Base-by-base conservation (phyloP, 2,329 filamentous ascomycete species). In the Claviceps fusiformis region DNA sequence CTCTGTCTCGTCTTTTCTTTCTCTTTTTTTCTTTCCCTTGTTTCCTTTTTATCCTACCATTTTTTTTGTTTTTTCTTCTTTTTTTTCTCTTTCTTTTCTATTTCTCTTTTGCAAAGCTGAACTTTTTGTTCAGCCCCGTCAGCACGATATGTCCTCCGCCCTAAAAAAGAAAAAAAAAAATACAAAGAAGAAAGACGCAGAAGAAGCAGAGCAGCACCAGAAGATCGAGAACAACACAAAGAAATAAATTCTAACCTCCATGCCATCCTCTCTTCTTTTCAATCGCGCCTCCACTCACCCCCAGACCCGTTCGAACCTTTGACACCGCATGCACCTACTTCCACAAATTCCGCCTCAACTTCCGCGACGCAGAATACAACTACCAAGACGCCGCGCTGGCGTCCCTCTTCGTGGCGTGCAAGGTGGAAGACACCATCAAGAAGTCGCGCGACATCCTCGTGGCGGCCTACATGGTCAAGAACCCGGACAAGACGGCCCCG, bases 351-450 rank as follows among this genome's bases (percentile, higher is more conserved):
- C 85, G 92, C 37, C 78, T 97, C 53, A 81, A 86, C 49, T 90
- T 95, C 64, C 80, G 84, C n/a, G 89, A 91, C 62, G 82, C 76
- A 60, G 90, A 95, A 64, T 95, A 95, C 70, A 87, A 87, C 67
- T 90, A 84, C 60, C 71, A 89, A 68, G 92, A 97, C 67, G 91
- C 89, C 1, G 89, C 92, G 0, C 81, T 93, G 7, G 89, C 93
- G 1, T 86, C 89, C 29, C 75, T 98, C 9, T 92, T 97, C 65
- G 87, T 91, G 3, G 91, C 91, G 2, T 97, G 92, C 76, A 98
- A 98, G 73, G 90, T 95, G 49, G 93, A 98, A 70, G 93, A 98
- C 69, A 98, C 93, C 0, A 80, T 96, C 61, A 98, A 98, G 73
- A 97, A 97, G 74, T 95, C 89, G 3, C 83, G 82, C 56, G 93